Evolutionary conservation across 192 early-diverging fungal species (phyloP).

Genomic region (Backusella westeae): DNA sequence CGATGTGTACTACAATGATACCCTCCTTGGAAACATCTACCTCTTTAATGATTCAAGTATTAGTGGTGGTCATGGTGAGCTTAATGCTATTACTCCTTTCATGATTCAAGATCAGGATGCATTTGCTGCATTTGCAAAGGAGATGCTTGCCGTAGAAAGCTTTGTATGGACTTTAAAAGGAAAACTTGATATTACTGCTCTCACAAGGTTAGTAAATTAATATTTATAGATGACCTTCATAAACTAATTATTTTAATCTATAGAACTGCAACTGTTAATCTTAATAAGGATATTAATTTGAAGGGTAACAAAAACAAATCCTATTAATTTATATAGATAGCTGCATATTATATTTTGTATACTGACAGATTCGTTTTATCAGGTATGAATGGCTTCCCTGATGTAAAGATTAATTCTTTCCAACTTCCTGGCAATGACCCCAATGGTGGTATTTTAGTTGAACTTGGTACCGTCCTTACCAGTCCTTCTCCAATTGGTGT

Average conservation of each 20-base stretch:
- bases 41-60: conserved; percentile 35
- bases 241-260: conserved; percentile 36
- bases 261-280: conserved; percentile 41
- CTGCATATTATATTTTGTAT: background rate
- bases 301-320: conserved; percentile 31
- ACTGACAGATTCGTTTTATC: background rate
- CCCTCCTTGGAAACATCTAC: conserved; percentile 38
- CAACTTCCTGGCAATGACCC: conserved; percentile 48
- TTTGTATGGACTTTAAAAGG: conserved; percentile 50
- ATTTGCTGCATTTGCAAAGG: conserved; percentile 46
- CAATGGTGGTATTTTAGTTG: conserved; percentile 52
- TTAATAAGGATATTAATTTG: conserved; percentile 47
- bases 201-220: conserved; percentile 24
- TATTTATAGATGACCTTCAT: conserved; percentile 27
- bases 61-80: conserved; percentile 41
- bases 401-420: conserved; percentile 49
- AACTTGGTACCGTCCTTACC: conserved; percentile 45
- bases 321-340: background rate
- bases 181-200: conserved; percentile 39
- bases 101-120: conserved; percentile 37
- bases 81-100: conserved; percentile 34
- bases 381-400: conserved; percentile 56
- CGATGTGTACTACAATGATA: conserved; percentile 43
- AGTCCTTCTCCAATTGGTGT: conserved; percentile 55
- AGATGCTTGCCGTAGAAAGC: conserved; percentile 42